Base-by-base conservation (phyloP, 2,329 filamentous ascomycete genomes). In the Paecilomyces fulvus region DNA sequence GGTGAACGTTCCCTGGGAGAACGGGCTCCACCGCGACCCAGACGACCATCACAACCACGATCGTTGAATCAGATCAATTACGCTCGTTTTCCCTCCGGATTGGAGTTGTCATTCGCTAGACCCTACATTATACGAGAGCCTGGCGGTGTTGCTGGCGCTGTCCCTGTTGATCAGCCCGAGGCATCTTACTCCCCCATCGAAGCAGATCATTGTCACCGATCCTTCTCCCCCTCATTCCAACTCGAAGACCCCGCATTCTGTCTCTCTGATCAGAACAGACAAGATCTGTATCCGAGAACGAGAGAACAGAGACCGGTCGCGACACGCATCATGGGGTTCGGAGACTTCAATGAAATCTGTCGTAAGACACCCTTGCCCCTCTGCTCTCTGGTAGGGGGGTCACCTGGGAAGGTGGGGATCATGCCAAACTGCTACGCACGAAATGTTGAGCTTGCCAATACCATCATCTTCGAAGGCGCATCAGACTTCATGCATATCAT, bases 391-490 rank as follows among this genome's bases (percentile, higher is more conserved):
- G 83, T 99, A 64, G 94, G 94, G 17, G 83, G 87, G 30, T 63
- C 70, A 65, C 85, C 85, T 30, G 84, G 90, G 62, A 81, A 83
- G 56, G 82, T 86, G 11, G 89, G 91, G 64, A 94, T 96, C 62
- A 87, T 96, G 72, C 85, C 94, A 56, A 84, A 86, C 68, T 99
- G 94, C 79, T 97, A 92, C 77, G 89, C 94, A 58, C 86, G 94
- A 58, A 95, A 94, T 67, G 92, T 99, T 73, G 92, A 96, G 75
- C 76, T 97, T 63, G 94, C 92, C 64, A 99, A 99, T 77, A 99
- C 94, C 46, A 92, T 97, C 77, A 99, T 99, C 69, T 99, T 99
- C 72, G 86, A 97, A 76, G 90, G 87, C 69, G 94, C 92, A 28
- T 86, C 91, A 21, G 90, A 89, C 60, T 91, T 92, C 69, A 89